Conservation (phyloP, 805 yeast genomes). For the Pichia insulana region DNA sequence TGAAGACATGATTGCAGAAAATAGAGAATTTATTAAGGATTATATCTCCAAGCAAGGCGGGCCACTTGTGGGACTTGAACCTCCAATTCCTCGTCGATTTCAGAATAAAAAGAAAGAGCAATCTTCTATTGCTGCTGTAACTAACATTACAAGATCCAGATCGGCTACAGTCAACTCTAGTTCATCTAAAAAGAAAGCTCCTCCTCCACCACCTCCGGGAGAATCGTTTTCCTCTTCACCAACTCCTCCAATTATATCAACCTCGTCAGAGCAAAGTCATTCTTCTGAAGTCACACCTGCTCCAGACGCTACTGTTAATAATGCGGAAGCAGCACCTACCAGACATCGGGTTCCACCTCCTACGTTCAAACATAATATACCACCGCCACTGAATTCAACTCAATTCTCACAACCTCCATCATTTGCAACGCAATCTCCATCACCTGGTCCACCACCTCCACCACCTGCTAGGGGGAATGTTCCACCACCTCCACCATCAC, state of each 20-base stretch:
- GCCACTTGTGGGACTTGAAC: conserved; percentile 74
- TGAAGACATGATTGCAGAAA: conserved; percentile 84
- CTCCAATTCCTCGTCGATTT: conserved; percentile 66
- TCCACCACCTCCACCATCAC: conserved; percentile 20
- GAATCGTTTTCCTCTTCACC: conserved; percentile 11
- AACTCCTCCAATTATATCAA: conserved; percentile 12
- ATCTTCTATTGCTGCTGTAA: neutral
- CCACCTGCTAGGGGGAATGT: conserved; percentile 21
- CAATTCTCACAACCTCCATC: neutral
- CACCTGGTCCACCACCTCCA: conserved; percentile 20
- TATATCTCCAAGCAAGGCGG: conserved; percentile 70
- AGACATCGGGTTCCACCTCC: conserved; percentile 16
- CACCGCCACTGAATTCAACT: conserved; percentile 11
- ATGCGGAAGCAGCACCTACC: conserved; percentile 1
- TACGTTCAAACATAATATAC: conserved; percentile 1
- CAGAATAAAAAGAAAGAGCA: conserved; percentile 24
- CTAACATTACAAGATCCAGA: conserved; percentile 9
- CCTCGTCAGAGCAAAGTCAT: conserved; percentile 8
- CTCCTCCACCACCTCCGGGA: conserved; percentile 31
- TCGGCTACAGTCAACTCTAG: conserved; percentile 8
- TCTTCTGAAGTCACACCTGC: conserved; percentile 9
- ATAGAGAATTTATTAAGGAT: conserved; percentile 71
- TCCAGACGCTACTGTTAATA: neutral
- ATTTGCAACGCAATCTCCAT: neutral
- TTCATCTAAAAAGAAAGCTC: conserved; percentile 25